Evolutionary conservation across 164 flowering plant species (phyloP).

Genomic region (Cinnamomum chago): DNA sequence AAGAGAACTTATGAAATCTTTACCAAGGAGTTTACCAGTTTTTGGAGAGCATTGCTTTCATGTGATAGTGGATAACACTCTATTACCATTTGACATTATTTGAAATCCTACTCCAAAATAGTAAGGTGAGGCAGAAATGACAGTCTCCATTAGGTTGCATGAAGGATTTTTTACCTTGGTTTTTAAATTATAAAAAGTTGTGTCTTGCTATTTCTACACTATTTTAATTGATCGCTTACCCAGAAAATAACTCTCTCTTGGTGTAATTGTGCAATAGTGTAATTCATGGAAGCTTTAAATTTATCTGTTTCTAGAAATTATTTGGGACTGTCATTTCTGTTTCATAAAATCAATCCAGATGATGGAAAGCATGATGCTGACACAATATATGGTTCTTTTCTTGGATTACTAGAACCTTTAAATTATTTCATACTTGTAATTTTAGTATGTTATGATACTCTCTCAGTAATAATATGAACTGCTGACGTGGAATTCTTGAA

Average conservation of each 20-base stretch:
- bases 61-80: not conserved
- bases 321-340: not conserved
- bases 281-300: not conserved
- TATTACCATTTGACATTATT: not conserved
- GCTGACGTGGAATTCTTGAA: slow-evolving; percentile 8
- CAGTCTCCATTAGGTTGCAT: not conserved
- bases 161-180: not conserved
- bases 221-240: not conserved
- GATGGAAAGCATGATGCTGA: not conserved
- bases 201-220: not conserved
- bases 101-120: not conserved
- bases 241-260: not conserved
- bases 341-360: not conserved
- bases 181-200: not conserved
- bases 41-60: not conserved
- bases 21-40: not conserved
- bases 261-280: not conserved
- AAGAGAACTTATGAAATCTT: not conserved
- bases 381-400: not conserved
- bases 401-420: not conserved
- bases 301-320: not conserved
- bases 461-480: not conserved
- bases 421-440: not conserved
- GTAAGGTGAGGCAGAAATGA: not conserved
- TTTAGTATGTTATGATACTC: not conserved